Conservation (phyloP, 371 early-diverging fungal genomes). For the Coemansia sp. region DNA sequence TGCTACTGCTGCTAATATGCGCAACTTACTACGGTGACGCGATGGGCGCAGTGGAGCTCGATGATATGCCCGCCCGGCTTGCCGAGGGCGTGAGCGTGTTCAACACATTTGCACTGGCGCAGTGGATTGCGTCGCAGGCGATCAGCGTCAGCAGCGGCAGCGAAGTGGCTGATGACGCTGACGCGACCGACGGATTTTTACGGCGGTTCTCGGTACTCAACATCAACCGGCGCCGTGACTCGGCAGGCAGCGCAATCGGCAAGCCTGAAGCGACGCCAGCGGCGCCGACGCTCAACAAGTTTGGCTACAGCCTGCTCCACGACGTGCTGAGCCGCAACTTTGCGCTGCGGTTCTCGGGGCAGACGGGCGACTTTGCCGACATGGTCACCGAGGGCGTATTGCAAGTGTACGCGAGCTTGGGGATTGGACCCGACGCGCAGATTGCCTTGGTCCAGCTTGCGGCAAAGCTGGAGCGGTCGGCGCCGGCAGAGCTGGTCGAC, state of each 20-base stretch:
- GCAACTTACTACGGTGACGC: slow-evolving; percentile 21
- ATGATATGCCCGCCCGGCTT: slow-evolving; percentile 17
- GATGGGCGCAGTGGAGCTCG: not conserved
- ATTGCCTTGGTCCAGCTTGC: slow-evolving; percentile 16
- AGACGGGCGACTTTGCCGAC: slow-evolving; percentile 35
- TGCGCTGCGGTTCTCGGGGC: slow-evolving; percentile 23
- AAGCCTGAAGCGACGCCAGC: not conserved
- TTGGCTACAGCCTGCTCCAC: slow-evolving; percentile 44
- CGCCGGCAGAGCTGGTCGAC: slow-evolving; percentile 35
- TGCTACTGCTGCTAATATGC: slow-evolving; percentile 30
- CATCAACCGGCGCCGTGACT: slow-evolving; percentile 26
- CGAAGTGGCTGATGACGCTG: not conserved
- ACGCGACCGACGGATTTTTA: slow-evolving; percentile 34
- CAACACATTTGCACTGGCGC: slow-evolving; percentile 22
- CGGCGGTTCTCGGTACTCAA: slow-evolving; percentile 44
- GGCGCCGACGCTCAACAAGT: not conserved
- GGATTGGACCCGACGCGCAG: slow-evolving; percentile 9
- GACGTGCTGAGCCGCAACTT: slow-evolving; percentile 24
- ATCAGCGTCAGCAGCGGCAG: slow-evolving; percentile 11
- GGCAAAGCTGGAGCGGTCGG: slow-evolving; percentile 28
- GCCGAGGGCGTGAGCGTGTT: slow-evolving; percentile 14
- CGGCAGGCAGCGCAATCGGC: slow-evolving; percentile 17
- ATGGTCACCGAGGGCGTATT: slow-evolving; percentile 41
- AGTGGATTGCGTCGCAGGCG: slow-evolving; percentile 41
- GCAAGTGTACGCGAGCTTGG: slow-evolving; percentile 29